phyloP scores from a whole-genome alignment of 768 basidiomycete genomes.

The Naganishia randhawae region DNA sequence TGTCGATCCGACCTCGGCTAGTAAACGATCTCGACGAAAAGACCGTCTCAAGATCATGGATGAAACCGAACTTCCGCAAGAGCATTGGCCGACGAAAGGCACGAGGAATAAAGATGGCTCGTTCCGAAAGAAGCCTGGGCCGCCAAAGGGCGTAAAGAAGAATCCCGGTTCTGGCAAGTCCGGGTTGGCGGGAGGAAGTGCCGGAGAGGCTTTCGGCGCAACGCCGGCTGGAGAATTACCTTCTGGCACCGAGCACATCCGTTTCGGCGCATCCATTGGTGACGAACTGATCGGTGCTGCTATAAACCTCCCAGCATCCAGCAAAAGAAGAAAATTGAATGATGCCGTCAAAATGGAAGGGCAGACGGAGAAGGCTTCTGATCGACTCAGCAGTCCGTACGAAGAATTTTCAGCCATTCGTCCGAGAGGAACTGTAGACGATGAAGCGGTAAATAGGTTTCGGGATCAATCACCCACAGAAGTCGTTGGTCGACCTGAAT shows the following conservation, averaged over 20 bases:
- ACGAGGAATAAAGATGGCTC: constrained; percentile 46
- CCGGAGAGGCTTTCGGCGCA: not conserved
- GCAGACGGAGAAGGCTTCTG: not conserved
- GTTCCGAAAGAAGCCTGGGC: constrained; percentile 46
- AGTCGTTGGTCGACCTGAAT: not conserved
- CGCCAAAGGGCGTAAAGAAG: constrained; percentile 45
- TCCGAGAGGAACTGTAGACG: not conserved
- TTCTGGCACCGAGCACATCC: not conserved
- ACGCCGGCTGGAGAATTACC: not conserved
- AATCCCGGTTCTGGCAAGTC: constrained; percentile 20
- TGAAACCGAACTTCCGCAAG: constrained; percentile 18
- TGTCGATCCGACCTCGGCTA: not conserved
- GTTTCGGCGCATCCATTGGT: constrained; percentile 1
- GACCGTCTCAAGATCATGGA: constrained; percentile 19
- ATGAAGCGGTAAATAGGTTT: constrained; percentile 18
- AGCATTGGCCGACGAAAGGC: constrained; percentile 28
- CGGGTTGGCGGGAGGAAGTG: constrained; percentile 14
- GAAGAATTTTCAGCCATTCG: constrained; percentile 10
- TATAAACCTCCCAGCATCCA: not conserved
- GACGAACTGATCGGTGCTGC: not conserved
- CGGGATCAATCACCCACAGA: not conserved
- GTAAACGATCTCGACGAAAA: not conserved
- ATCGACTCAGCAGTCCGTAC: constrained; percentile 9
- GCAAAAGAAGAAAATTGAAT: constrained; percentile 14
- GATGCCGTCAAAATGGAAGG: not conserved